Conservation (phyloP, 148 eudicot species). For the Rhododendron mucronatum region DNA sequence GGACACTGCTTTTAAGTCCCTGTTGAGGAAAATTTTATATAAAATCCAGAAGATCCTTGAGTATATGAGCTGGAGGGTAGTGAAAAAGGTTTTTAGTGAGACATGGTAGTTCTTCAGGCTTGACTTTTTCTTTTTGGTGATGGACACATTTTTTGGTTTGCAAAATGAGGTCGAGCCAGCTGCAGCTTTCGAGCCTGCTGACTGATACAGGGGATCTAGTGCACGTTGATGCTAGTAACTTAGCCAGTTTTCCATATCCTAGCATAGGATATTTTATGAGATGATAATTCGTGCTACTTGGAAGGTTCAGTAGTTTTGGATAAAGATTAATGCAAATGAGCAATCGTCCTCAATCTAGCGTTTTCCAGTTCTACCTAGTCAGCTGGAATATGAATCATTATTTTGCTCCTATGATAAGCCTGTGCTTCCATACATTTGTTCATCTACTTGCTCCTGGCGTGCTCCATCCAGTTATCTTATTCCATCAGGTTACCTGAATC, state of each 20-base stretch:
- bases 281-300: neutral
- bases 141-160: neutral
- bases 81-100: neutral
- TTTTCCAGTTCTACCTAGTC: neutral
- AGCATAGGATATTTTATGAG: too few relatives aligned
- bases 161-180: neutral
- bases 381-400: neutral
- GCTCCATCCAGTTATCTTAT: neutral
- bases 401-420: neutral
- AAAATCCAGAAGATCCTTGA: neutral
- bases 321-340: neutral
- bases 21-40: neutral
- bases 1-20: neutral
- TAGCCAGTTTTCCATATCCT: neutral
- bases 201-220: neutral
- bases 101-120: neutral
- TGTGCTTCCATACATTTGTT: conserved; percentile 4
- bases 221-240: neutral
- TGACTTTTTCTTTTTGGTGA: neutral
- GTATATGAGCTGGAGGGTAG: neutral
- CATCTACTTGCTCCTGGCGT: neutral
- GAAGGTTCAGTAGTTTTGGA: neutral
- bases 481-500: neutral
- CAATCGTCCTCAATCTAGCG: neutral
- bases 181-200: neutral